Evolutionary conservation across 129 eudicot genomes (phyloP).

Genomic region (carrot (Daucus carota)): DNA sequence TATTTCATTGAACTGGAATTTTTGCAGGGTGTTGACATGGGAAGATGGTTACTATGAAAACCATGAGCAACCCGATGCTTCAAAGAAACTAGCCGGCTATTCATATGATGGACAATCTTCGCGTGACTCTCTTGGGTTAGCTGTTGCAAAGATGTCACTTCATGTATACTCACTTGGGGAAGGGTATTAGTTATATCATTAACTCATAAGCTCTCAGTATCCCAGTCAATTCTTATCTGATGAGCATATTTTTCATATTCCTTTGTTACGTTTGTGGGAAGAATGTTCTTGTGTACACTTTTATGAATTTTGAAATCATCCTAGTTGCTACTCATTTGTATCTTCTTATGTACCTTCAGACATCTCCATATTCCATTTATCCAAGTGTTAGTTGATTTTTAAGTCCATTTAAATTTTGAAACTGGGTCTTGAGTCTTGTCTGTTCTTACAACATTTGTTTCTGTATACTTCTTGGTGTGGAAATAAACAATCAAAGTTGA

Average conservation of each 20-base stretch:
- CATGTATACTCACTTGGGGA: conserved; percentile 74
- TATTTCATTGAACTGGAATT: neutral
- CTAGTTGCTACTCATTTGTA: neutral
- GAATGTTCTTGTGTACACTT: neutral
- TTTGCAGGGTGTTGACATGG: conserved; percentile 65
- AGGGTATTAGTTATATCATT: conserved; percentile 49
- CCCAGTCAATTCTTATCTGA: neutral
- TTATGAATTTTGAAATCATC: neutral
- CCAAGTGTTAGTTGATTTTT: neutral
- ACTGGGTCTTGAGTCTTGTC: neutral
- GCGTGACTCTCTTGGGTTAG: conserved; percentile 60
- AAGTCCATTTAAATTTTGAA: neutral
- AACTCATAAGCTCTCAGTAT: neutral
- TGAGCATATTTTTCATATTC: neutral
- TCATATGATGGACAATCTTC: conserved; percentile 30
- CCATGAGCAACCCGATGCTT: conserved; percentile 21
- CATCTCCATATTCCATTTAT: neutral
- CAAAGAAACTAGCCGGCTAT: conserved; percentile 26
- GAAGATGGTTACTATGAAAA: conserved; percentile 75
- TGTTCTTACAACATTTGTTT: neutral
- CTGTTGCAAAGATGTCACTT: conserved; percentile 80
- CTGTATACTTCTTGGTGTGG: neutral
- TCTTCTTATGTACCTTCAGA: neutral
- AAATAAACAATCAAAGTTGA: neutral
- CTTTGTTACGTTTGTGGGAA: neutral